These are phyloP conservation scores for Penicillium decumbens DNA, from an alignment of 2,329 filamentous ascomycete genomes.

Conservation along the genomic window DNA sequence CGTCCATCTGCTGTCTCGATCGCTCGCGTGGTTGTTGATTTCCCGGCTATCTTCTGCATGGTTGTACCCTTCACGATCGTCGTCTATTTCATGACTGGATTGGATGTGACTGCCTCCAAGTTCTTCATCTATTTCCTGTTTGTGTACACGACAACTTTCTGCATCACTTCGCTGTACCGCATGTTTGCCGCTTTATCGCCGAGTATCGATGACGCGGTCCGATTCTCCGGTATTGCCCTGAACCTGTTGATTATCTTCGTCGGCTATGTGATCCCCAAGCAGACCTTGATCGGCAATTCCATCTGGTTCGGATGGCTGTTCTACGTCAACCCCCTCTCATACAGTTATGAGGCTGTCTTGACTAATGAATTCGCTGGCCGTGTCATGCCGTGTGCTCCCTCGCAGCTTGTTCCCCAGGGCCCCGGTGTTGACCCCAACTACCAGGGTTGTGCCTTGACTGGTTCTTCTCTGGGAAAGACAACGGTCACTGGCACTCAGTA, in stretches of 20 bases:
- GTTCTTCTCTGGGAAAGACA: slow-evolving; percentile 50
- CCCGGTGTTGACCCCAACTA: slow-evolving; percentile 52
- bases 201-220: slow-evolving; percentile 61
- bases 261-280: slow-evolving; percentile 65
- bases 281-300: slow-evolving; percentile 53
- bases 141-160: slow-evolving; percentile 59
- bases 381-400: slow-evolving; percentile 55
- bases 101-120: slow-evolving; percentile 57
- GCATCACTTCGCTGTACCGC: slow-evolving; percentile 60
- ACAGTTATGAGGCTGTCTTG: slow-evolving; percentile 64
- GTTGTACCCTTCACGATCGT: slow-evolving; percentile 58
- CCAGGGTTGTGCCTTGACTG: slow-evolving; percentile 60
- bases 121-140: slow-evolving; percentile 65
- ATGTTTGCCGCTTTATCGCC: slow-evolving; percentile 62
- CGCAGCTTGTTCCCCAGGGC: slow-evolving; percentile 58
- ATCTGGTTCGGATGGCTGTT: slow-evolving; percentile 65
- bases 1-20: slow-evolving; percentile 61
- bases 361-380: slow-evolving; percentile 60
- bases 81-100: slow-evolving; percentile 61
- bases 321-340: slow-evolving; percentile 52
- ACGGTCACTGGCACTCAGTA: slow-evolving; percentile 54
- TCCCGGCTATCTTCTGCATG: slow-evolving; percentile 57
- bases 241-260: slow-evolving; percentile 61
- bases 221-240: slow-evolving; percentile 57
- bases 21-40: slow-evolving; percentile 59